Evolutionary conservation across 768 basidiomycete species (phyloP).

Genomic region (Dendrothele bispora): DNA sequence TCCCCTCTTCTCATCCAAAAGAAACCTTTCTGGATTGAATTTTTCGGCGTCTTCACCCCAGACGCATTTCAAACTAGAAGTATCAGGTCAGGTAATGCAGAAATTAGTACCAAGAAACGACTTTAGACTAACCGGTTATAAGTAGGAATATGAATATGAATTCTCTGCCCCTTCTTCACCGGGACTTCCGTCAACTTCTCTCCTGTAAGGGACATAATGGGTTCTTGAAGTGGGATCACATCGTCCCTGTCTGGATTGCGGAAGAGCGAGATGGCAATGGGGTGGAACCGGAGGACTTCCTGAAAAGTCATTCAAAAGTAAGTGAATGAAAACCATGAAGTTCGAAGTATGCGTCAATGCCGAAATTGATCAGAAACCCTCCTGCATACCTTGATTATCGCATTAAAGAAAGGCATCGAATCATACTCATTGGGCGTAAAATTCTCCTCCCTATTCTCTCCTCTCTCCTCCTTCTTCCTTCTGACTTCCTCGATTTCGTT

Average conservation of each 20-base stretch:
- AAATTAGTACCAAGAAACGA: neutral
- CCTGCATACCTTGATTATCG: slow-evolving; percentile 20
- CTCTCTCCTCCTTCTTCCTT: too few species aligned
- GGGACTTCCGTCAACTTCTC: slow-evolving; percentile 28
- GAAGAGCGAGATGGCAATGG: slow-evolving; percentile 28
- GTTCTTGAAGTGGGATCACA: slow-evolving; percentile 39
- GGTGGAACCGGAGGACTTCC: slow-evolving; percentile 32
- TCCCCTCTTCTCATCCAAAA: slow-evolving; percentile 19
- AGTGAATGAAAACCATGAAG: neutral
- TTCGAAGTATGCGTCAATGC: neutral
- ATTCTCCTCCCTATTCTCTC: too few species aligned
- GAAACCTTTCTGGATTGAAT: slow-evolving; percentile 34
- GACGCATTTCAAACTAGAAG: slow-evolving; percentile 23
- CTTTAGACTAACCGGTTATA: slow-evolving; percentile 32
- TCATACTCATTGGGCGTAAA: too few species aligned
- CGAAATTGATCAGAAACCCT: neutral
- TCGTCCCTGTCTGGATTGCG: slow-evolving; percentile 38
- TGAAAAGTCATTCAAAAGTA: too few species aligned
- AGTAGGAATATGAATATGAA: slow-evolving; percentile 33
- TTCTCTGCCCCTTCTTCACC: slow-evolving; percentile 33
- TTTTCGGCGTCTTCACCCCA: slow-evolving; percentile 36
- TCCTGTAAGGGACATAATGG: slow-evolving; percentile 32
- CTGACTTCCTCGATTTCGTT: slow-evolving; percentile 60
- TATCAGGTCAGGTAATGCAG: neutral
- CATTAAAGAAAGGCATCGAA: slow-evolving; percentile 27